Percentiles rank a stretch among this genome's conserved stretches.
phyloP scores from a whole-genome alignment of 192 early-diverging fungal genomes.

The Oehlia diaphana region DNA sequence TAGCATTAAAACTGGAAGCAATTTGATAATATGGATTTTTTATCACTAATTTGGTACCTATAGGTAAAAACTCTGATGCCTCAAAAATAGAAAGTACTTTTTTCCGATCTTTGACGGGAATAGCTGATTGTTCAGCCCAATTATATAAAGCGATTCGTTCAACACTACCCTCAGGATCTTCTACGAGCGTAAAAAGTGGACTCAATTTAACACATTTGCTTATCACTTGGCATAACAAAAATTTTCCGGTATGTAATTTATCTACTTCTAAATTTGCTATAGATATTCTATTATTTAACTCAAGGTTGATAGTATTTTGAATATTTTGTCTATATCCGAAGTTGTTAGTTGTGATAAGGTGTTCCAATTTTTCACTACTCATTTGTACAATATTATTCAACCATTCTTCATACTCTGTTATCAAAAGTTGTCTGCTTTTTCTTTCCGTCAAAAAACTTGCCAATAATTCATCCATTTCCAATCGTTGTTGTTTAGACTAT shows the following conservation, averaged over 20 bases:
- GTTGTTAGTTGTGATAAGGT: background rate
- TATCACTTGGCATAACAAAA: conserved; percentile 7
- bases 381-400: background rate
- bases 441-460: no score
- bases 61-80: background rate
- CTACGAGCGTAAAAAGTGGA: background rate
- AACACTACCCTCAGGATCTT: conserved; percentile 3
- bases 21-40: conserved; percentile 5
- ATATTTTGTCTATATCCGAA: background rate
- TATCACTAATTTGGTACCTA: background rate
- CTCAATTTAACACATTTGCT: background rate
- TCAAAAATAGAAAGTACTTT: background rate
- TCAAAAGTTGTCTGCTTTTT: background rate
- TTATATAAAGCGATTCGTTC: conserved; percentile 2
- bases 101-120: background rate
- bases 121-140: background rate
- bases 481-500: background rate
- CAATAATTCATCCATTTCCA: background rate
- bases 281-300: conserved; percentile 1
- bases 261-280: background rate
- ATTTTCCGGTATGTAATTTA: background rate
- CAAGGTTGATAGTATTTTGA: background rate
- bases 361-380: background rate
- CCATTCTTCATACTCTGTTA: background rate
- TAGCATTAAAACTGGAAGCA: background rate